Conservation (phyloP, 495 filamentous ascomycete species). For the Platismatia glauca region DNA sequence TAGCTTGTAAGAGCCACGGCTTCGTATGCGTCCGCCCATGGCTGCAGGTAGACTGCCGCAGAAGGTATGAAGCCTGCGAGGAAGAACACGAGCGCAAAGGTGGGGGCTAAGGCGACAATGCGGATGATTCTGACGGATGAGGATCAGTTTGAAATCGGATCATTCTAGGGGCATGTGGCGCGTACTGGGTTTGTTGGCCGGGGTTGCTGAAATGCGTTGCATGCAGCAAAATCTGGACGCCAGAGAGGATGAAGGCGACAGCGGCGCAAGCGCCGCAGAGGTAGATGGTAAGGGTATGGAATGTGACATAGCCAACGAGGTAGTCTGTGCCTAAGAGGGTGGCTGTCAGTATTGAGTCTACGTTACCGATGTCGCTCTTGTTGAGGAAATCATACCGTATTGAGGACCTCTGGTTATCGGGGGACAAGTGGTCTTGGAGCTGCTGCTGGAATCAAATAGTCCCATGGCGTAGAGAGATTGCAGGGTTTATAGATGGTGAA, state of each 20-base stretch:
- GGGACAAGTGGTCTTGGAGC: background rate
- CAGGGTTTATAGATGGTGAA: background rate
- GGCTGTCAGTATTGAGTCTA: background rate
- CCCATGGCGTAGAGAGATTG: background rate
- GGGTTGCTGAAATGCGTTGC: slow-evolving; percentile 28
- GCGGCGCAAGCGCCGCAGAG: slow-evolving; percentile 5
- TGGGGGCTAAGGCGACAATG: slow-evolving; percentile 22
- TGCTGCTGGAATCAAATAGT: background rate
- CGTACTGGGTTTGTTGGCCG: slow-evolving; percentile 29
- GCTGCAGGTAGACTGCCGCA: slow-evolving; percentile 26
- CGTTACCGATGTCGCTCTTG: background rate
- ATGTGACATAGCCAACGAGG: slow-evolving; percentile 3
- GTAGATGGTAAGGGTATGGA: slow-evolving; percentile 2
- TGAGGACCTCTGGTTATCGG: slow-evolving; percentile 6
- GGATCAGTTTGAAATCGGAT: background rate
- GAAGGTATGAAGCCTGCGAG: slow-evolving; percentile 26
- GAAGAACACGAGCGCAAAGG: slow-evolving; percentile 28
- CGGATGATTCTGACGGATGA: background rate
- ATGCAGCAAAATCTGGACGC: slow-evolving; percentile 23
- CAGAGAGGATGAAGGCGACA: slow-evolving; percentile 21
- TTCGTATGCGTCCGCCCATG: slow-evolving; percentile 29
- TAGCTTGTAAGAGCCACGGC: slow-evolving; percentile 28
- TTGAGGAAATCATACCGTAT: background rate
- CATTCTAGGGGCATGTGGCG: too few relatives aligned
- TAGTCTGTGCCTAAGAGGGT: background rate